phyloP scores from a whole-genome alignment of 169 alveolate species.

The Eimeria tenella region DNA sequence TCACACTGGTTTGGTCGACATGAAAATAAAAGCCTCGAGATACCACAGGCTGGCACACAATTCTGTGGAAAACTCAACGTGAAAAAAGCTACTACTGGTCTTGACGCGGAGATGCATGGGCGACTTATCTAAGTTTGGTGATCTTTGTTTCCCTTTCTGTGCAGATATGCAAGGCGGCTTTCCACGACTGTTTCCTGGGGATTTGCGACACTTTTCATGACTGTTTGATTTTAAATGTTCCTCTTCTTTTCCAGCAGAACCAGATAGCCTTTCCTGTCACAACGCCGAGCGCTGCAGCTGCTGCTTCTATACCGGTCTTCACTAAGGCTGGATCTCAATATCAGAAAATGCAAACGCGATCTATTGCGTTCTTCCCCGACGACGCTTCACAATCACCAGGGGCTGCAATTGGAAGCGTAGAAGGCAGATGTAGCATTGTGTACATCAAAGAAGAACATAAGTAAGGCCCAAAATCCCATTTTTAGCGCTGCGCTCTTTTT shows the following conservation, averaged over 20 bases:
- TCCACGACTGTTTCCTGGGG: slow-evolving; percentile 73
- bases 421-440: slow-evolving; percentile 74
- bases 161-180: slow-evolving; percentile 73
- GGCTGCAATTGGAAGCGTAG: slow-evolving; percentile 75
- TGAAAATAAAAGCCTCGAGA: no score
- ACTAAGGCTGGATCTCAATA: slow-evolving; percentile 37
- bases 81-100: no score
- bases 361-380: slow-evolving; percentile 72
- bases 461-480: slow-evolving; percentile 24
- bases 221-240: slow-evolving; percentile 52
- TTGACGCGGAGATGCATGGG: no score
- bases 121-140: no score
- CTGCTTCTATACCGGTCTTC: slow-evolving; percentile 51
- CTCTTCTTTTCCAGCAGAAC: slow-evolving; percentile 64
- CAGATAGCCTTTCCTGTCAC: slow-evolving; percentile 60
- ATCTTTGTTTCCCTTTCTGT: slow-evolving; percentile 5
- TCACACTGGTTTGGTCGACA: no score
- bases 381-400: slow-evolving; percentile 74
- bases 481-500: no score
- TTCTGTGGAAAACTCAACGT: no score
- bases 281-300: slow-evolving; percentile 69
- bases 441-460: slow-evolving; percentile 57
- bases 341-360: slow-evolving; percentile 78
- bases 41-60: no score
- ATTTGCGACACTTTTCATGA: slow-evolving; percentile 75